Percentiles rank a stretch among this genome's conserved stretches.
Conservation (phyloP, 768 basidiomycete genomes). For the Lanmaoa rubissima region DNA sequence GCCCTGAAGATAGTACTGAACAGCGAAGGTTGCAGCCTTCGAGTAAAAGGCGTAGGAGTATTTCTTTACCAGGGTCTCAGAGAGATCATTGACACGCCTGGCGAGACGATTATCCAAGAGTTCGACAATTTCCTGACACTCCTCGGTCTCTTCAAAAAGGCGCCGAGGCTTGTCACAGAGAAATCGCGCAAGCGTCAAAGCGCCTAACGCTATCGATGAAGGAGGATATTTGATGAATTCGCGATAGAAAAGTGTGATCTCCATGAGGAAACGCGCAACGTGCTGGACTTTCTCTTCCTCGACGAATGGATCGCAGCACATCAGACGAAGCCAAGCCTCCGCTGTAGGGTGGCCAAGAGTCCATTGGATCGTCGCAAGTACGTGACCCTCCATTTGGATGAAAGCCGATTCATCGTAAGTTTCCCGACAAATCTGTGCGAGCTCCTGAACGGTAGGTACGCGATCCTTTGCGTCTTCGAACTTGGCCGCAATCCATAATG, state of each 20-base stretch:
- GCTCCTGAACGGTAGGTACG: slow-evolving; percentile 92
- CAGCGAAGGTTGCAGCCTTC: slow-evolving; percentile 89
- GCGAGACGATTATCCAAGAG: slow-evolving; percentile 83
- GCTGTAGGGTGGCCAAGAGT: slow-evolving; percentile 95
- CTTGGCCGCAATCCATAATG: slow-evolving; percentile 98
- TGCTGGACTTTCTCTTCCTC: slow-evolving; percentile 93
- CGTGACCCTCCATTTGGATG: slow-evolving; percentile 98
- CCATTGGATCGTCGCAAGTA: slow-evolving; percentile 96
- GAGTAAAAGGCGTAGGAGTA: slow-evolving; percentile 97
- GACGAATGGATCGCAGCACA: slow-evolving; percentile 68
- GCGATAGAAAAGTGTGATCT: slow-evolving; percentile 96
- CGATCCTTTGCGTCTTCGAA: slow-evolving; percentile 99
- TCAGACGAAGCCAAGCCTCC: slow-evolving; percentile 91
- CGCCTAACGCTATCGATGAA: slow-evolving; percentile 85
- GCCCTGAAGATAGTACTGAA: slow-evolving; percentile 92
- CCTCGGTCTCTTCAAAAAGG: slow-evolving; percentile 80
- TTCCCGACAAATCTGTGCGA: slow-evolving; percentile 92
- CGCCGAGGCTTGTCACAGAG: slow-evolving; percentile 80
- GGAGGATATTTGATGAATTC: slow-evolving; percentile 88
- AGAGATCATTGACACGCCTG: slow-evolving; percentile 87
- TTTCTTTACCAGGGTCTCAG: slow-evolving; percentile 96
- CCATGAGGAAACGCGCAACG: slow-evolving; percentile 97
- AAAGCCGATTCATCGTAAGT: slow-evolving; percentile 98
- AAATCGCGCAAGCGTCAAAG: slow-evolving; percentile 84
- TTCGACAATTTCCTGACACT: slow-evolving; percentile 80